Conservation (phyloP, 306 rosid species). For the Cyclanthera cordifolia region DNA sequence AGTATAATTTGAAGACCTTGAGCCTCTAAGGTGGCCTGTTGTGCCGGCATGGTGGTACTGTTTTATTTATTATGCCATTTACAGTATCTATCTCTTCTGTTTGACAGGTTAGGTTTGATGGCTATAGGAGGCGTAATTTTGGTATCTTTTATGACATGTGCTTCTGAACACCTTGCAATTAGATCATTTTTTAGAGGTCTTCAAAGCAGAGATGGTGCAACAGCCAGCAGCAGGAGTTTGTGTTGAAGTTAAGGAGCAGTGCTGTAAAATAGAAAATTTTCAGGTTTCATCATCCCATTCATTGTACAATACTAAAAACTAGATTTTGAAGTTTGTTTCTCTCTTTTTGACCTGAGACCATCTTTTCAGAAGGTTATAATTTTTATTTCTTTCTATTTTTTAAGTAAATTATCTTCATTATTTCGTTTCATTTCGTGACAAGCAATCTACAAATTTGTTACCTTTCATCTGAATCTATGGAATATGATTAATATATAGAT, state of each 20-base stretch:
- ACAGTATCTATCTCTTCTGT: not conserved
- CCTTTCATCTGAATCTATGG: too few relatives aligned
- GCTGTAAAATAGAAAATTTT: not conserved
- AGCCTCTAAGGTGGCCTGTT: too few relatives aligned
- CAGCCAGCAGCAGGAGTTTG: slow-evolving; percentile 34
- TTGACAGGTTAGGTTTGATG: slow-evolving; percentile 81
- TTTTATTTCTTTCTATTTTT: not conserved
- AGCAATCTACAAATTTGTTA: too few relatives aligned
- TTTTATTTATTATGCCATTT: too few relatives aligned
- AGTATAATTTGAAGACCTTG: too few relatives aligned
- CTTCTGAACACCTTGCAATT: slow-evolving; percentile 79
- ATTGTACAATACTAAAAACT: not conserved
- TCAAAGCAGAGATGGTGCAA: slow-evolving; percentile 46
- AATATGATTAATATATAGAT: too few relatives aligned
- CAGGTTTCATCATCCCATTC: not conserved
- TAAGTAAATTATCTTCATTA: too few relatives aligned
- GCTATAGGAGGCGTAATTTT: slow-evolving; percentile 67
- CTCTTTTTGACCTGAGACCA: not conserved
- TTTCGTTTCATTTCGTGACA: too few relatives aligned
- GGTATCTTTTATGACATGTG: slow-evolving; percentile 92
- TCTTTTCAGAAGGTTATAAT: not conserved
- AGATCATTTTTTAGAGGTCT: slow-evolving; percentile 68
- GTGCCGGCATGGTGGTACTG: too few relatives aligned
- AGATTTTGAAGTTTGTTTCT: not conserved
- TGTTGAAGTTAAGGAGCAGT: slow-evolving; percentile 16